Evolutionary conservation across 805 yeast species (phyloP), one percentile per base, ranked within the genome.

Genomic region (Metschnikowia rubicola): DNA sequence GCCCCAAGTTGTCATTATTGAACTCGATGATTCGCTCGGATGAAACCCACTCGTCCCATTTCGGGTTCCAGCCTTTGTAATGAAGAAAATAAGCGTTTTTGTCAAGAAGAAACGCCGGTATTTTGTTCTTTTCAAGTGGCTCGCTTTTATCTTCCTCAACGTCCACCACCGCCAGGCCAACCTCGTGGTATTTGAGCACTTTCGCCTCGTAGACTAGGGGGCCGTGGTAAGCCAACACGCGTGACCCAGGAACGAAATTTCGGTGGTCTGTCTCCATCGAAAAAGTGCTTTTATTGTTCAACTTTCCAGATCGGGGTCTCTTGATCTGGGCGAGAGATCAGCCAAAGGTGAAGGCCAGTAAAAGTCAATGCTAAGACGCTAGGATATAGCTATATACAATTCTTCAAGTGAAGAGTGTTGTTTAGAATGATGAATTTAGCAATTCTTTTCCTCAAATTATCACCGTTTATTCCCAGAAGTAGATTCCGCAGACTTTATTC

Each of bases 31-130:
- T 77, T 32, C 98, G 69, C 35, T 80, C 83, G 8, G 67, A 65
- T 1, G 79, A 77, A 1, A 92, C 92, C 99, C 99, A 92, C 65
- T 92, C 99, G 62, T 92, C 98, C 96, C 97, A 92, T 48, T 90
- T 83, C 13, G 84, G 67, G 60, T 91, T 92, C 99, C 99, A 92
- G 3, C 99, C 98, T 56, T 84, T 86, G 66, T 92, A 92, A 61
- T 94, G 99, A 13, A 92, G 80, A 55, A 73, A 83, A 65, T 81
- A 91, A 30, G 82, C 60, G 39, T 63, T 55, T n/a, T 52, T 47
- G 4, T 59, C 64, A 7, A 55, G 47, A 32, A 65, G 51, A n/a
- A 59, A 57, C 12, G 55, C 62, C 11, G 67, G 68, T 35, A 63
- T 50, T 13, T 60, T 58, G 51, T 57, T 54, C 17, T 60, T 63